Conservation (phyloP, 441 rosid genomes). For the Cnidoscolus chayamansa region DNA sequence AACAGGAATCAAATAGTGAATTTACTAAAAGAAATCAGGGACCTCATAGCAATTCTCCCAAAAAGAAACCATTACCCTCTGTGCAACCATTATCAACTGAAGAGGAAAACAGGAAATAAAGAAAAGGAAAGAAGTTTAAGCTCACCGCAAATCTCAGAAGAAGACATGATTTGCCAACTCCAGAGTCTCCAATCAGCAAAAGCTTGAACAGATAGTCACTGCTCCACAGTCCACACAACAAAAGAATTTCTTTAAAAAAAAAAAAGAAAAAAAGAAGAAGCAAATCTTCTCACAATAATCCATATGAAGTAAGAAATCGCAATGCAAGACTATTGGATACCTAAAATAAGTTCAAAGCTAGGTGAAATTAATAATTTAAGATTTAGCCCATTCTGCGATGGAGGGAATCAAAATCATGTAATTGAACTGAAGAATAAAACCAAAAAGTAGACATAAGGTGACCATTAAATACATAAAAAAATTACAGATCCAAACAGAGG, state of each 20-base stretch:
- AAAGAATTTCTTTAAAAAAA: not conserved
- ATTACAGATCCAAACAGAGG: constrained; percentile 9
- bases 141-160: constrained; percentile 29
- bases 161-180: constrained; percentile 31
- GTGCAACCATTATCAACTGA: too few relatives aligned
- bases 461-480: not conserved
- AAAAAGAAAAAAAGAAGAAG: not conserved
- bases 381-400: not conserved
- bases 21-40: too few relatives aligned
- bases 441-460: not conserved
- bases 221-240: not conserved
- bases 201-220: constrained; percentile 27
- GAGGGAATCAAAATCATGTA: not conserved
- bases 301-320: too few relatives aligned
- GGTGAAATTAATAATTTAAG: not conserved
- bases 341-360: not conserved
- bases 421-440: not conserved
- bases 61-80: too few relatives aligned
- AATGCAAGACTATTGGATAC: not conserved
- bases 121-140: not conserved
- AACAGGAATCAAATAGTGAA: too few relatives aligned
- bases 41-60: too few relatives aligned
- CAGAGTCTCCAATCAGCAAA: constrained; percentile 31
- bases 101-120: not conserved
- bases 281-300: not conserved